phyloP scores from a whole-genome alignment of 306 rosid genomes.

The Cucurbita moschata region DNA sequence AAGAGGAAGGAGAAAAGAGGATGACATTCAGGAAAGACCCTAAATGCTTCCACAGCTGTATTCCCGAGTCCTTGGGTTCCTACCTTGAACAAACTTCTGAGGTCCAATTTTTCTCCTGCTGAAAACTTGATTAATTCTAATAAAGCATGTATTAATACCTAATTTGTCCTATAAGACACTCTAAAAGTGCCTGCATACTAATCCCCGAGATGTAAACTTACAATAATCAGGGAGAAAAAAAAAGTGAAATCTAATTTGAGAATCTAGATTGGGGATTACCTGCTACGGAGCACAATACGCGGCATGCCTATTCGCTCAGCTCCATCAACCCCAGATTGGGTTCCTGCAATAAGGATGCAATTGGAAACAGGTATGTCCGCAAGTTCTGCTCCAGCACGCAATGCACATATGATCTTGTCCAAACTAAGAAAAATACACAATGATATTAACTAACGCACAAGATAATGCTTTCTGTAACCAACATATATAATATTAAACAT shows the following conservation, averaged over 20 bases:
- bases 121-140: too few relatives aligned
- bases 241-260: too few relatives aligned
- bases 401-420: conserved; percentile 59
- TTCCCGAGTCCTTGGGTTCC: background rate
- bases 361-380: conserved; percentile 45
- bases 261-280: conserved; percentile 20
- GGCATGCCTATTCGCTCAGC: conserved; percentile 79
- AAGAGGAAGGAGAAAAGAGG: background rate
- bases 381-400: conserved; percentile 85
- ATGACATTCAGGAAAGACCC: background rate
- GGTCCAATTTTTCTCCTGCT: too few relatives aligned
- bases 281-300: conserved; percentile 69
- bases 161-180: too few relatives aligned
- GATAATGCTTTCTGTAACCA: background rate
- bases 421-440: conserved; percentile 24
- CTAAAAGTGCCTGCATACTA: too few relatives aligned
- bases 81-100: background rate
- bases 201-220: too few relatives aligned
- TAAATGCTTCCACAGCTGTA: background rate
- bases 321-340: conserved; percentile 65
- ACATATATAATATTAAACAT: background rate
- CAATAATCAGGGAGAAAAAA: too few relatives aligned
- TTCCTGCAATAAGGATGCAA: conserved; percentile 85
- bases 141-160: too few relatives aligned
- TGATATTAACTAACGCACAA: background rate